phyloP scores from a whole-genome alignment of 305 asterid species.

The Solanum hybrid region DNA sequence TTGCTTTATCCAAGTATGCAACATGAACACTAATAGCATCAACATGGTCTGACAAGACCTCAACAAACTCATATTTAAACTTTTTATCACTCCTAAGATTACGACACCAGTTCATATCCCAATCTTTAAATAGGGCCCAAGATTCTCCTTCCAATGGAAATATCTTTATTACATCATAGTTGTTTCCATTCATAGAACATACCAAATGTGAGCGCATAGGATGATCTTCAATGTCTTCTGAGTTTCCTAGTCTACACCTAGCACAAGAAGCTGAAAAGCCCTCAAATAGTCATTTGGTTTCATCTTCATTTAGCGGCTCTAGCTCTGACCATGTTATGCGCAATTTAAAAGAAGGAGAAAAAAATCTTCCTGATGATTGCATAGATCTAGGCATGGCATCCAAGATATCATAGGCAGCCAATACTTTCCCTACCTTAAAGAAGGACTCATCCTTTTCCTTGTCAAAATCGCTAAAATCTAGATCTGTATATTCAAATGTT shows the following conservation, averaged over 20 bases:
- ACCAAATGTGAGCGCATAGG: slow-evolving; percentile 40
- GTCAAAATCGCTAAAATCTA: too few species aligned
- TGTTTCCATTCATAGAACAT: slow-evolving; percentile 12
- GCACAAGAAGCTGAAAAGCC: background rate
- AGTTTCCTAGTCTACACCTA: background rate
- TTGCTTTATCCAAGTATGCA: background rate
- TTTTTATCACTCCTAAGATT: background rate
- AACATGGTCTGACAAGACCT: background rate
- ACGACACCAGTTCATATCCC: background rate
- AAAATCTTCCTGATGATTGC: slow-evolving; percentile 21
- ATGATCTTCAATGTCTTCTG: slow-evolving; percentile 9
- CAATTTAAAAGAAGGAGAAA: slow-evolving; percentile 16
- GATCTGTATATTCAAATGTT: too few species aligned
- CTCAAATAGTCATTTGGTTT: background rate
- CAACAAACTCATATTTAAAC: background rate
- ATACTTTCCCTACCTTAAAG: too few species aligned
- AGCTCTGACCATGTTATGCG: background rate
- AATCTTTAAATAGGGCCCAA: too few species aligned
- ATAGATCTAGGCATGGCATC: slow-evolving; percentile 30
- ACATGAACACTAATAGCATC: background rate
- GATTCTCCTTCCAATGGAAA: background rate
- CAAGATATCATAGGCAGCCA: too few species aligned
- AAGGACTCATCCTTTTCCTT: too few species aligned
- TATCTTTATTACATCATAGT: slow-evolving; percentile 10
- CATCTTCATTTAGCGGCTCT: background rate